Evolutionary conservation across 2,329 filamentous ascomycete genomes (phyloP).

Genomic region (Volutella citrinella): DNA sequence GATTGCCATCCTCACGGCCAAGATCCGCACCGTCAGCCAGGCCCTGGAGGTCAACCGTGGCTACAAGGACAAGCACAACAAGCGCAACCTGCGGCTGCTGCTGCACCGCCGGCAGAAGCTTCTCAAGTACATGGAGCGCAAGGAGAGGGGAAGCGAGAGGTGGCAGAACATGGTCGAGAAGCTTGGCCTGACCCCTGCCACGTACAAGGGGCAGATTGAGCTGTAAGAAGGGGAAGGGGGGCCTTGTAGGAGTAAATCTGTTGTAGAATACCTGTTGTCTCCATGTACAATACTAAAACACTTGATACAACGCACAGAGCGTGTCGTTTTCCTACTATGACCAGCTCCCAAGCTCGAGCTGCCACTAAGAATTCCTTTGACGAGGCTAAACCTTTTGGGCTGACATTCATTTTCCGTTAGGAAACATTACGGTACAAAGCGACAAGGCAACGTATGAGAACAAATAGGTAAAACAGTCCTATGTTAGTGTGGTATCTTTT

Average conservation of each 20-base stretch:
- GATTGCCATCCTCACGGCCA: slow-evolving; percentile 89
- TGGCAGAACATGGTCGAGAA: slow-evolving; percentile 85
- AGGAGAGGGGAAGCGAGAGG: slow-evolving; percentile 85
- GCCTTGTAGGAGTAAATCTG: slow-evolving; percentile 31
- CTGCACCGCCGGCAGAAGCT: slow-evolving; percentile 89
- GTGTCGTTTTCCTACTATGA: too few species aligned
- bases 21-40: slow-evolving; percentile 79
- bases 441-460: too few species aligned
- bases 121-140: slow-evolving; percentile 79
- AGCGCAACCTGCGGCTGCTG: slow-evolving; percentile 80
- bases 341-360: too few species aligned
- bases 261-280: slow-evolving; percentile 44
- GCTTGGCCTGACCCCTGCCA: slow-evolving; percentile 81
- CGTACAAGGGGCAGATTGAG: slow-evolving; percentile 84
- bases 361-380: too few species aligned
- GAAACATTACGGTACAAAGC: too few species aligned
- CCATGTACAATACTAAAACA: slow-evolving; percentile 49
- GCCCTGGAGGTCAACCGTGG: slow-evolving; percentile 65
- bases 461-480: too few species aligned
- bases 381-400: too few species aligned
- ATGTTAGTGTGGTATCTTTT: too few species aligned
- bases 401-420: too few species aligned
- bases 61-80: slow-evolving; percentile 89
- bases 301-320: too few species aligned
- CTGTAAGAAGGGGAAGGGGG: slow-evolving; percentile 65